Evolutionary conservation across 2,329 filamentous ascomycete species (phyloP), one percentile per base, ranked within the genome.

Genomic region (Dothiorella sarmentorum): DNA sequence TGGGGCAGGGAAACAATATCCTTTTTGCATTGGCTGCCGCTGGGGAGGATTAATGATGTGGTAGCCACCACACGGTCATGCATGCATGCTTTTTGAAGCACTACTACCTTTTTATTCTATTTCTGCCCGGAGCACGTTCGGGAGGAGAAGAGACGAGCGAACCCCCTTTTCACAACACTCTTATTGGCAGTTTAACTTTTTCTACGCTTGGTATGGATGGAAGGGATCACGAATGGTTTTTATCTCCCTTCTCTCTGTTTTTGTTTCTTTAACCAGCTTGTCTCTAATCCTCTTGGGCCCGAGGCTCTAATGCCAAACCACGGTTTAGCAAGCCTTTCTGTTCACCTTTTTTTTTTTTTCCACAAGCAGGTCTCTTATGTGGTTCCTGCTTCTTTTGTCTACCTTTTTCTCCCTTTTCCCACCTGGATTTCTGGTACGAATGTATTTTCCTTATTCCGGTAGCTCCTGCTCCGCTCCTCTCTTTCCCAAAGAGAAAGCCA

Each of bases 11-110:
- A 24, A 40, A 49, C 49, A 53, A 53, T 53, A 53, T 53, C 49
- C 49, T 56, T 44, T 33, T 56, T 56, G 52, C 52, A 56, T 56
- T 44, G 52, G 52, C 52, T 56, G 52, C 52, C 52, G 52, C 52
- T 24, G 52, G 52, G 40, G 52, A 44, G 52, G 40, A 27, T 53
- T 53, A 56, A 56, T 56, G 40, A 56, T 56, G 52, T 56, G 52
- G 52, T 56, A 56, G 52, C 52, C 52, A 43, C 40, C 40, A 56
- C 40, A 56, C 38, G 52, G 52, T 56, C 52, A 56, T 56, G 52
- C 37, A 56, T 56, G 37, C 40, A 56, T 44, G 37, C 40, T 31
- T 56, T 52, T 17, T 38, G 20, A 53, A 37, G 49, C 49, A 53
- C 49, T 53, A 53, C 49, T 53, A 53, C 49, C 49, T 56, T 56